Percentiles rank a stretch among this genome's conserved stretches.
phyloP scores from a whole-genome alignment of 192 early-diverging fungal genomes.

The Glomus cerebriforme region DNA sequence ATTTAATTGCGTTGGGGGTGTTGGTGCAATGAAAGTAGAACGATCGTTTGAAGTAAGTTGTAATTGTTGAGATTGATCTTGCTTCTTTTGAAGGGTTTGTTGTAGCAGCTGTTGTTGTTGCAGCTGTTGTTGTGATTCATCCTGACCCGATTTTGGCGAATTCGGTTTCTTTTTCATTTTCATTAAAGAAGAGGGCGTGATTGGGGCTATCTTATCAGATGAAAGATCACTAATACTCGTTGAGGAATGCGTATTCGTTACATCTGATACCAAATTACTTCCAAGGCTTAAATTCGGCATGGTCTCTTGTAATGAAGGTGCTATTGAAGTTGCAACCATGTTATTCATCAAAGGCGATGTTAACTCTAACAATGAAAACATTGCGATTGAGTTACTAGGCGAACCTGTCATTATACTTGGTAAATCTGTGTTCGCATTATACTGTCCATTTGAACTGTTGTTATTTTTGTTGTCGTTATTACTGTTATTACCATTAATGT shows the following conservation, averaged over 20 bases:
- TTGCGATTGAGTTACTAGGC: not conserved
- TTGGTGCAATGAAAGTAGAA: not conserved
- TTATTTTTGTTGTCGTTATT: not conserved
- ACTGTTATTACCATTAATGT: not conserved
- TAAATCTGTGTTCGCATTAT: not conserved
- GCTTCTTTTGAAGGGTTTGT: too few relatives aligned
- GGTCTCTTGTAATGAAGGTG: not conserved
- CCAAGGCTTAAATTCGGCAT: slow-evolving; percentile 28
- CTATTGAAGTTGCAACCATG: not conserved
- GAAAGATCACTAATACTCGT: not conserved
- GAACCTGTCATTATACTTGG: not conserved
- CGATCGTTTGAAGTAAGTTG: not conserved
- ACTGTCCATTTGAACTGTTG: not conserved
- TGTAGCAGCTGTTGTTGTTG: not conserved
- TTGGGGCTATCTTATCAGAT: slow-evolving; percentile 49
- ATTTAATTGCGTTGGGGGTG: not conserved
- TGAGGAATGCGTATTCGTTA: not conserved
- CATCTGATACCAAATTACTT: slow-evolving; percentile 18
- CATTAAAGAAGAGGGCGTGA: slow-evolving; percentile 72
- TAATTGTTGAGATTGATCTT: not conserved
- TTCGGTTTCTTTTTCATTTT: slow-evolving; percentile 45
- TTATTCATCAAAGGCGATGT: not conserved
- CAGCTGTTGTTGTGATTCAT: not conserved
- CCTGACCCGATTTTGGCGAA: not conserved
- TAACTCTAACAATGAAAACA: not conserved